phyloP scores from a whole-genome alignment of 768 basidiomycete genomes.

The Boletus sp. region DNA sequence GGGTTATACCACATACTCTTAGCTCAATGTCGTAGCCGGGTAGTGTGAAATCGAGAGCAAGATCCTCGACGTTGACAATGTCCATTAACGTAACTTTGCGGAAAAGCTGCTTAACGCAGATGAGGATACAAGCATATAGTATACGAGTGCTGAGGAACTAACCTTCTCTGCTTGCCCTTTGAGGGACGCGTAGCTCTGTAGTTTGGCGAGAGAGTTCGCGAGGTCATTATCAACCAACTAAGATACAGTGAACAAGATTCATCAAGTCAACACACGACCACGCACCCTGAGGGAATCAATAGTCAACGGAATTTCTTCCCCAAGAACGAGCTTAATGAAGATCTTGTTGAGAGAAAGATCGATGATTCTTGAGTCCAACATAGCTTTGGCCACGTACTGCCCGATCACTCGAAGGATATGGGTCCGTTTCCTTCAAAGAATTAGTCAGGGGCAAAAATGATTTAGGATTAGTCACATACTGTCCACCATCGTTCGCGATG shows the following conservation, averaged over 20 bases:
- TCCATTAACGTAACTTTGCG: slow-evolving; percentile 58
- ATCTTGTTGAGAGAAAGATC: slow-evolving; percentile 92
- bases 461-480: slow-evolving; percentile 44
- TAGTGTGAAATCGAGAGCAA: slow-evolving; percentile 93
- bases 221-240: slow-evolving; percentile 83
- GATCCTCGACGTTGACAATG: slow-evolving; percentile 73
- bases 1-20: slow-evolving; percentile 47
- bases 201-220: slow-evolving; percentile 78
- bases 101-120: slow-evolving; percentile 37
- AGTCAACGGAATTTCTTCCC: slow-evolving; percentile 79
- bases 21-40: slow-evolving; percentile 95
- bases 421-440: slow-evolving; percentile 62
- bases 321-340: slow-evolving; percentile 89
- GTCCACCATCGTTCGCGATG: slow-evolving; percentile 66
- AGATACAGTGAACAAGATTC: slow-evolving; percentile 5
- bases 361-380: slow-evolving; percentile 96
- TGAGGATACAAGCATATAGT: background rate
- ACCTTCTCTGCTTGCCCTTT: slow-evolving; percentile 57
- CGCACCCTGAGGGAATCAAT: slow-evolving; percentile 78
- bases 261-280: slow-evolving; percentile 1
- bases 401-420: slow-evolving; percentile 89
- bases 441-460: background rate
- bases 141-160: slow-evolving; percentile 1
- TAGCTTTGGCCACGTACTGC: slow-evolving; percentile 94
- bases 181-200: slow-evolving; percentile 62